Evolutionary conservation across 2,329 filamentous ascomycete genomes (phyloP).

Genomic region (Purpureocillium takamizusanense): DNA sequence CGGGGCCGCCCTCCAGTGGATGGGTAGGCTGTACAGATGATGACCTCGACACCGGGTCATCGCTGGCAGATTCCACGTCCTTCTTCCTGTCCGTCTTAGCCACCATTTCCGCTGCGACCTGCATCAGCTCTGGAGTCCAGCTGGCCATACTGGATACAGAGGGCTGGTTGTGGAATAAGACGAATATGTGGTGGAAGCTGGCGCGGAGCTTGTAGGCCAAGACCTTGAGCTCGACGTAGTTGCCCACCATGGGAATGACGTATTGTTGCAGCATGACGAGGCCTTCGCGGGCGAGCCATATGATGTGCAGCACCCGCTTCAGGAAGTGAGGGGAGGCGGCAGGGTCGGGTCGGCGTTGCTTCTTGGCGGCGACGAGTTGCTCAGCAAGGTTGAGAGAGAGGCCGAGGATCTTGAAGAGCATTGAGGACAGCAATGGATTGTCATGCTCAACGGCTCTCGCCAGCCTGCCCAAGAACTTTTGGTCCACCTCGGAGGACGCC

Average conservation of each 20-base stretch:
- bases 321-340: constrained; percentile 71
- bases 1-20: constrained; percentile 48
- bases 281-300: constrained; percentile 92
- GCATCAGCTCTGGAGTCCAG: constrained; percentile 36
- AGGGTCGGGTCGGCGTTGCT: constrained; percentile 71
- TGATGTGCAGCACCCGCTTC: constrained; percentile 76
- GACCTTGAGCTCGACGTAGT: constrained; percentile 76
- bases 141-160: constrained; percentile 56
- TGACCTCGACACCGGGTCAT: constrained; percentile 29
- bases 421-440: constrained; percentile 70
- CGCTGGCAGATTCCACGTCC: constrained; percentile 36
- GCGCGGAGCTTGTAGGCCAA: constrained; percentile 86
- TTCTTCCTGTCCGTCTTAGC: constrained; percentile 33
- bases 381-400: constrained; percentile 81
- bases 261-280: constrained; percentile 80
- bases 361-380: constrained; percentile 74
- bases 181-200: constrained; percentile 94
- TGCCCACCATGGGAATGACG: constrained; percentile 74
- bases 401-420: constrained; percentile 85
- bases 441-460: constrained; percentile 70
- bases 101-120: constrained; percentile 22
- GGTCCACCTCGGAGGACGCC: constrained; percentile 95
- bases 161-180: constrained; percentile 89
- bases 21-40: constrained; percentile 40
- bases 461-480: constrained; percentile 89